Percentiles rank a stretch among this genome's conserved stretches.
phyloP scores from a whole-genome alignment of 176 grass and related monocot species.

The Thalia dealbata region DNA sequence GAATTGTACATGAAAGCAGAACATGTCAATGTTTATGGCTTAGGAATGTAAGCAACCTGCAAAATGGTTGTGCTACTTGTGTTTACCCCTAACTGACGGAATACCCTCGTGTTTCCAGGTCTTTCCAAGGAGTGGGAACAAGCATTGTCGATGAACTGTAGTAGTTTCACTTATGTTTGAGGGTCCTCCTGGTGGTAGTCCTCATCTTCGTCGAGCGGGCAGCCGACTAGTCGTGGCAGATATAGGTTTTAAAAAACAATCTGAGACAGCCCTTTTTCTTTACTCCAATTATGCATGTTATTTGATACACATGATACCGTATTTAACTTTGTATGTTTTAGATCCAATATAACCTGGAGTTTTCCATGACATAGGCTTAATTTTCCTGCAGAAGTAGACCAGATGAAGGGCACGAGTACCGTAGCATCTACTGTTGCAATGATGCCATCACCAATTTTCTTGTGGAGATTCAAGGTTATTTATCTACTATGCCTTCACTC shows the following conservation, averaged over 20 bases:
- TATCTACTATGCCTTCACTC: neutral
- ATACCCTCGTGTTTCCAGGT: neutral
- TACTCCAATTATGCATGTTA: neutral
- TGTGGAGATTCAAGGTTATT: slow-evolving; percentile 81
- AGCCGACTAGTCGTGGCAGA: slow-evolving; percentile 1
- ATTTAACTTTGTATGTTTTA: neutral
- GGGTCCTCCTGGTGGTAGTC: neutral
- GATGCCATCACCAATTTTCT: slow-evolving; percentile 78
- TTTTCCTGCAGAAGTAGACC: slow-evolving; percentile 18
- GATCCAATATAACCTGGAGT: slow-evolving; percentile 17
- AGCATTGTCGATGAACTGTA: slow-evolving; percentile 1
- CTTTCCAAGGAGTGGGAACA: neutral
- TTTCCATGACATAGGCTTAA: slow-evolving; percentile 2
- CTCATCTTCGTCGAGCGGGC: slow-evolving; percentile 3
- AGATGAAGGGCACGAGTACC: slow-evolving; percentile 63
- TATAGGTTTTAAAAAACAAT: neutral
- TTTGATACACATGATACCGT: neutral
- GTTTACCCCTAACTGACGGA: neutral
- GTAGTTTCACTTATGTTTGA: slow-evolving; percentile 8
- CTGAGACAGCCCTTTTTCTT: too few species aligned
- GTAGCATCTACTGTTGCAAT: slow-evolving; percentile 34
- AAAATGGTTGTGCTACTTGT: neutral
- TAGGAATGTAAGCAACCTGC: neutral
- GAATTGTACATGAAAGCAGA: neutral
- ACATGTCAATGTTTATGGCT: too few species aligned